A percentile compares a stretch with the other conserved stretches of the same genome.
Conservation (phyloP, 805 yeast genomes). For the Candida argentea region DNA sequence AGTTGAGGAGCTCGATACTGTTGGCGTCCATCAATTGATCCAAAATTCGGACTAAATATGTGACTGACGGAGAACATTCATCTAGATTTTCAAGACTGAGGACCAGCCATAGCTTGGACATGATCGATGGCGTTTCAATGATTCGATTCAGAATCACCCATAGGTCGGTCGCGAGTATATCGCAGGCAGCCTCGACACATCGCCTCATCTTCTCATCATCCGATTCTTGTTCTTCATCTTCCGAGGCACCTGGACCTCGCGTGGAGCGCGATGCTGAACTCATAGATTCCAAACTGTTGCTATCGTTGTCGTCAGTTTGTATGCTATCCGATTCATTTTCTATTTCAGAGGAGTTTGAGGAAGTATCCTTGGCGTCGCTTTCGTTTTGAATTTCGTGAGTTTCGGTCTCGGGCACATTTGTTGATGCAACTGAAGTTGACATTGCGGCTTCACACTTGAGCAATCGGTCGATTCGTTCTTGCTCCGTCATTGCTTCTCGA, state of each 20-base stretch:
- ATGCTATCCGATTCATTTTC: slow-evolving; percentile 8
- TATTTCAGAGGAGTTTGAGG: slow-evolving; percentile 3
- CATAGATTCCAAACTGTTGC: no score
- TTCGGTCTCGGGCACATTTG: background rate
- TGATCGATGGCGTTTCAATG: slow-evolving; percentile 30
- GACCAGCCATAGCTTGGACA: slow-evolving; percentile 33
- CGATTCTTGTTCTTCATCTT: slow-evolving; percentile 14
- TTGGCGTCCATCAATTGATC: slow-evolving; percentile 71
- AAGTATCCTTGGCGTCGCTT: slow-evolving; percentile 2
- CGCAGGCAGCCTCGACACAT: slow-evolving; percentile 29
- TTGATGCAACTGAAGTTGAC: slow-evolving; percentile 1
- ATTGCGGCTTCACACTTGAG: slow-evolving; percentile 5
- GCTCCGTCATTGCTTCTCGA: slow-evolving; percentile 15
- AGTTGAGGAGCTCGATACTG: slow-evolving; percentile 53
- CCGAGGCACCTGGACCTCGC: no score
- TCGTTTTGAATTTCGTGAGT: slow-evolving; percentile 3
- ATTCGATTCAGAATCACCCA: slow-evolving; percentile 35
- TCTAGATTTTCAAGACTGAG: slow-evolving; percentile 18
- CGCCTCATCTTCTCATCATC: slow-evolving; percentile 25
- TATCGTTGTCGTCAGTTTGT: slow-evolving; percentile 3
- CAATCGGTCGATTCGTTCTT: slow-evolving; percentile 10
- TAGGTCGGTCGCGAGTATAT: slow-evolving; percentile 28
- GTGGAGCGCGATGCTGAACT: slow-evolving; percentile 2
- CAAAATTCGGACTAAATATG: slow-evolving; percentile 48
- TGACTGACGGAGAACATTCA: slow-evolving; percentile 30